These are phyloP conservation scores for Orbilia blumenaviensis DNA, from an alignment of 2,329 filamentous ascomycete species.

Conservation along the genomic window DNA sequence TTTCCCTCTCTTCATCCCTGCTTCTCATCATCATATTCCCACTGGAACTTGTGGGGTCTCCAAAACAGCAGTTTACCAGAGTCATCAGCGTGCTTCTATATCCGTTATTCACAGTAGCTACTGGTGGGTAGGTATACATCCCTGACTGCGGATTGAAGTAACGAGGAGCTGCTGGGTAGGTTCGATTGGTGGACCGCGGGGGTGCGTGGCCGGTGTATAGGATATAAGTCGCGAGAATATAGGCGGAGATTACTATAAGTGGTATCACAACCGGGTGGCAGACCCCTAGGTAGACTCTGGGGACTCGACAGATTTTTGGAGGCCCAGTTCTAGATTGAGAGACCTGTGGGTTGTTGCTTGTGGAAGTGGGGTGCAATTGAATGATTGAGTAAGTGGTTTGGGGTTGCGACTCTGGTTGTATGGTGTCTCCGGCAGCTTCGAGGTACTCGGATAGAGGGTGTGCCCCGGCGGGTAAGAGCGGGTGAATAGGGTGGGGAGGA, in stretches of 20 bases:
- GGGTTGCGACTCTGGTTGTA: too few relatives aligned
- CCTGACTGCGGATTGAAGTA: neutral
- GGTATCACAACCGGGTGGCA: constrained; percentile 46
- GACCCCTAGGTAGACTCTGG: constrained; percentile 32
- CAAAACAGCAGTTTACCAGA: neutral
- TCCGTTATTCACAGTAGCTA: neutral
- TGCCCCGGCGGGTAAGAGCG: too few relatives aligned
- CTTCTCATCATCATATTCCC: too few relatives aligned
- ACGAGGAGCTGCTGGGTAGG: neutral
- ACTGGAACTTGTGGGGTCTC: neutral
- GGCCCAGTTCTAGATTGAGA: neutral
- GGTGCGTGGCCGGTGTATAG: constrained; percentile 14
- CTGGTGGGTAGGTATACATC: neutral
- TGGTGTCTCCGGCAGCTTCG: neutral
- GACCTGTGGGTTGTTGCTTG: neutral
- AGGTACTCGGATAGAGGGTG: neutral
- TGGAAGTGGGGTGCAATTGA: neutral
- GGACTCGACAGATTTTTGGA: constrained; percentile 32
- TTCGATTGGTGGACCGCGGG: neutral
- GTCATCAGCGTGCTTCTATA: neutral
- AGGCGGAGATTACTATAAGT: constrained; percentile 19
- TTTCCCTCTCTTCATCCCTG: neutral
- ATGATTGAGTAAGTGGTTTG: too few relatives aligned
- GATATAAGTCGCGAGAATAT: constrained; percentile 19
- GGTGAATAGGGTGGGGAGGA: neutral